A percentile compares a stretch with the other conserved stretches of the same genome.
Evolutionary conservation across 1,284 basidiomycete species (phyloP).

Genomic region (Prillingera fragicola): DNA sequence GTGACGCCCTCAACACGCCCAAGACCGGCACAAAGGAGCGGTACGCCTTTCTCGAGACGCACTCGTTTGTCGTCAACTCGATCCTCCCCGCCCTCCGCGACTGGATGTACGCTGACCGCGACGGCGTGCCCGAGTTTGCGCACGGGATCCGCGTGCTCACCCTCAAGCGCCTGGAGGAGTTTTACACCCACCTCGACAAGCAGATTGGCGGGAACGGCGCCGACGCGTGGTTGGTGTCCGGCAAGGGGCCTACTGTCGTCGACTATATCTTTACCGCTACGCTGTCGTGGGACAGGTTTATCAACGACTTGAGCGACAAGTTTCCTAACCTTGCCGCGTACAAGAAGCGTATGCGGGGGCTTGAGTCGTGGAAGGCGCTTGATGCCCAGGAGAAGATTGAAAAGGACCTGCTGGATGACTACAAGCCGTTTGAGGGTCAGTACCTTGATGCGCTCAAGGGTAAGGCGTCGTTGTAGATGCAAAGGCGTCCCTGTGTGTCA

Average conservation of each 20-base stretch:
- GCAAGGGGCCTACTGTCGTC: constrained; percentile 2
- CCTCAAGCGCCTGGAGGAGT: constrained; percentile 5
- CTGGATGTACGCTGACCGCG: constrained; percentile 24
- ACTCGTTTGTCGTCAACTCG: constrained; percentile 19
- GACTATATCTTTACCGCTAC: constrained; percentile 13
- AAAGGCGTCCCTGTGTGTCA: no score
- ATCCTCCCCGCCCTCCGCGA: constrained; percentile 24
- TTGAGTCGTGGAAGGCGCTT: no score
- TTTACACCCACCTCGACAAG: constrained; percentile 3
- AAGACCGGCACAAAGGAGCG: constrained; percentile 1
- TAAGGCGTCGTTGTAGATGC: no score
- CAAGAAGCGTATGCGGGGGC: constrained; percentile 14
- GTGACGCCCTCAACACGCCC: constrained; percentile 9
- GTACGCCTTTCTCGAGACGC: constrained; percentile 17
- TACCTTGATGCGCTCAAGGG: no score
- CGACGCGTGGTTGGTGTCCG: constrained; percentile 3
- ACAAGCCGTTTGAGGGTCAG: no score
- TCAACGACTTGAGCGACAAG: constrained; percentile 20
- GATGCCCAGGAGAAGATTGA: no score
- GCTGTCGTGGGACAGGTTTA: constrained; percentile 9
- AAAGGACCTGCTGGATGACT: no score
- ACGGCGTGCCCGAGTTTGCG: neutral
- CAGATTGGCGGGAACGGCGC: neutral
- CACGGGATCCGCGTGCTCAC: constrained; percentile 12
- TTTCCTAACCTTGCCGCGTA: constrained; percentile 41